Conservation (phyloP, 352 stramenopile genomes). For the Phytophthora agathidicida region DNA sequence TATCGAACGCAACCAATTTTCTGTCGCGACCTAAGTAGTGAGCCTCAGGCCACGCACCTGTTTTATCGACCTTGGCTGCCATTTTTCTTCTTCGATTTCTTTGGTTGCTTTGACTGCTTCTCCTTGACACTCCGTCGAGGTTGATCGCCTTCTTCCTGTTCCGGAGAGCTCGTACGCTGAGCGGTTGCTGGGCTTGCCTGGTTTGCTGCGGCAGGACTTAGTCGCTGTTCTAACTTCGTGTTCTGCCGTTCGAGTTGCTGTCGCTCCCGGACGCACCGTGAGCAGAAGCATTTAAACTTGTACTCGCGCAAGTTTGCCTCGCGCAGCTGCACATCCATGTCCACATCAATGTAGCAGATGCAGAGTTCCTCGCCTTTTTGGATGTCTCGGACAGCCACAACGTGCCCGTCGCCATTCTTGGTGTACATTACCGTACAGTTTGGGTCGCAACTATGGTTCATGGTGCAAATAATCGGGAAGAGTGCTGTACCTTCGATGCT, state of each 20-base stretch:
- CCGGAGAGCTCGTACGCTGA: neutral
- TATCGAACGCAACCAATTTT: constrained; percentile 19
- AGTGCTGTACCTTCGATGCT: constrained; percentile 94
- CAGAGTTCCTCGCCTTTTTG: constrained; percentile 91
- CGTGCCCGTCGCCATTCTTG: constrained; percentile 68
- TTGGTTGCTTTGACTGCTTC: constrained; percentile 3
- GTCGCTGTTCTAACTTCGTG: too few species aligned
- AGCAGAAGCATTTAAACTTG: constrained; percentile 81
- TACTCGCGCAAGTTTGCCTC: constrained; percentile 78
- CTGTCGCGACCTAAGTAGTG: neutral
- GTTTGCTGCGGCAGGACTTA: constrained; percentile 2
- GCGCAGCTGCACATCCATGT: constrained; percentile 73
- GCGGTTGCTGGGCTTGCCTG: constrained; percentile 1
- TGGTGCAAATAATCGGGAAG: constrained; percentile 94
- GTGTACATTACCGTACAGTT: constrained; percentile 93
- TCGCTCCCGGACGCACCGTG: constrained; percentile 57
- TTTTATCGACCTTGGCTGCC: constrained; percentile 12
- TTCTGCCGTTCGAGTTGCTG: constrained; percentile 38
- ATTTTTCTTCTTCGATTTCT: constrained; percentile 26
- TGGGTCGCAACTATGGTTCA: constrained; percentile 96
- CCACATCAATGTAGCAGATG: constrained; percentile 95
- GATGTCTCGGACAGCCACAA: constrained; percentile 78
- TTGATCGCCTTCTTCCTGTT: neutral
- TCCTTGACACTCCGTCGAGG: neutral
- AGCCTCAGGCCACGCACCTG: constrained; percentile 1